phyloP scores from a whole-genome alignment of 2,329 filamentous ascomycete genomes.

The Colletotrichum filicis region DNA sequence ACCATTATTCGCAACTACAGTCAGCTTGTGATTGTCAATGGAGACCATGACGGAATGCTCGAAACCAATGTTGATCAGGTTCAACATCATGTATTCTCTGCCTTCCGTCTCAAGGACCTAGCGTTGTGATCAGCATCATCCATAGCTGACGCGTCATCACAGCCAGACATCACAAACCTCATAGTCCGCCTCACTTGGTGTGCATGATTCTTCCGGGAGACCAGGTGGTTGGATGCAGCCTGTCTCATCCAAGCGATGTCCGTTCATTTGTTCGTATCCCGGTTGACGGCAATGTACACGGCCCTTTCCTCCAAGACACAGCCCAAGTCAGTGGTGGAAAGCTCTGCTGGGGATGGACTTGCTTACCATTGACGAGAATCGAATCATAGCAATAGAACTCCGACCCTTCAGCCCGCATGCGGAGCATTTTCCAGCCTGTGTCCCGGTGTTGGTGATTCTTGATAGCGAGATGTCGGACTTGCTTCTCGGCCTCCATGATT shows the following conservation, averaged over 20 bases:
- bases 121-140: background rate
- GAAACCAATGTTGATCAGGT: constrained; percentile 28
- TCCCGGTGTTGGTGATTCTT: constrained; percentile 32
- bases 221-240: constrained; percentile 27
- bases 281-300: constrained; percentile 37
- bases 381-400: constrained; percentile 39
- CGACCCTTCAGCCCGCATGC: constrained; percentile 27
- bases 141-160: background rate
- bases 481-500: constrained; percentile 26
- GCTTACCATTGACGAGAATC: constrained; percentile 38
- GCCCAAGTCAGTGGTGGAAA: background rate
- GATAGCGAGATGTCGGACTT: constrained; percentile 22
- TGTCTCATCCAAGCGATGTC: constrained; percentile 12
- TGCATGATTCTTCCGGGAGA: constrained; percentile 11
- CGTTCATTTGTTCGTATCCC: constrained; percentile 18
- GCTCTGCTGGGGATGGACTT: no score
- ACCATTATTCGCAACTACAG: constrained; percentile 39
- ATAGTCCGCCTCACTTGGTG: constrained; percentile 20
- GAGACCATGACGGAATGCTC: constrained; percentile 31
- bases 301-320: constrained; percentile 35
- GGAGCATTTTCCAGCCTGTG: constrained; percentile 31
- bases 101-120: constrained; percentile 26
- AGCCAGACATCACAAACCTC: background rate
- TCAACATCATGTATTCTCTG: constrained; percentile 24
- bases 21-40: constrained; percentile 40